Evolutionary conservation across 148 eudicot species (phyloP), one percentile per base, ranked within the genome.

Genomic region (Rhododendron simsii): DNA sequence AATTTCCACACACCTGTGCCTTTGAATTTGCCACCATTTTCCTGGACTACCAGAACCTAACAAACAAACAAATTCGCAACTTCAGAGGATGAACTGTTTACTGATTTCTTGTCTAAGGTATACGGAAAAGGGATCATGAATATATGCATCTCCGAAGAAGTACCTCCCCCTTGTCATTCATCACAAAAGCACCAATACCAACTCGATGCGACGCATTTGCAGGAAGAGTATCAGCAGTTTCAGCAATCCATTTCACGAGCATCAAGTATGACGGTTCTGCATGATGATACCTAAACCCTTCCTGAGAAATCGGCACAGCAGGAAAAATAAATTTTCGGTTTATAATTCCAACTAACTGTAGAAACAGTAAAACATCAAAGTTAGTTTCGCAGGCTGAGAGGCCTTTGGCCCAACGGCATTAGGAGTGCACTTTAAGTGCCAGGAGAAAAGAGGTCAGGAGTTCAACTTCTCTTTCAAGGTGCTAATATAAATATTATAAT

Each of bases 221-320:
- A 4, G 94, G 96, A 73, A 93, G 81, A 47, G 90, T 89, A 82
- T 86, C 88, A 35, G 81, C 39, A 81, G 87, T 89, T 50, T 71
- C 73, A 51, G 94, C 89, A 59, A 95, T 89, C 98, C 98, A 95
- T 78, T 87, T 88, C 48, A 89, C 95, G 84, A 95, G 93, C 98
- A 95, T 95, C 87, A 95, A 61, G 86, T 93, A 91, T 47, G 81
- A 86, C 87, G 92, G 90, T 87, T 95, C 98, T 2, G 98, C 98
- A 45, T 95, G 98, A 90, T 95, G 98, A 86, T 91, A 95, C 83
- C 87, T 84, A 89, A 95, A 95, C 63, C 98, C 98, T 89, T 92
- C 92, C 98, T 95, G 89, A 47, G 85, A 90, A 82, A 76, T 39
- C 14, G 39, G 9, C n/a, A 33, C 30, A 59, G 57, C 7, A 81